These are phyloP conservation scores for Prunus salicina DNA, from an alignment of 306 rosid species.

Conservation along the genomic window DNA sequence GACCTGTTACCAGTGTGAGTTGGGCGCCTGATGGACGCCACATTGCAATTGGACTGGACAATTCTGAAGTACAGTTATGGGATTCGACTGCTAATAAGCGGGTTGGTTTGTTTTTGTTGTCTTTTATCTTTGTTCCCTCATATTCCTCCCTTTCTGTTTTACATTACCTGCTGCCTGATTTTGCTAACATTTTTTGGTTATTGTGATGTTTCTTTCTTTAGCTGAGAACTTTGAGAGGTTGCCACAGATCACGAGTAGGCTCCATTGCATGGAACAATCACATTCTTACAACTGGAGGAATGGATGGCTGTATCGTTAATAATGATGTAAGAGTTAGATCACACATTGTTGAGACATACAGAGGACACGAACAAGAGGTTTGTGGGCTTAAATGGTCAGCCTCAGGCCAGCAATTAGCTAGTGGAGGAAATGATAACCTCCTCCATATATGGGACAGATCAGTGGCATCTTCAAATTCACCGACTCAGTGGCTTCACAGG, in stretches of 20 bases:
- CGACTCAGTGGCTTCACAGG: slow-evolving; percentile 74
- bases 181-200: slow-evolving; percentile 1
- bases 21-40: slow-evolving; percentile 87
- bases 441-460: slow-evolving; percentile 75
- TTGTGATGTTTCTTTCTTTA: slow-evolving; percentile 24
- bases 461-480: slow-evolving; percentile 47
- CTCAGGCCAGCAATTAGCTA: slow-evolving; percentile 69
- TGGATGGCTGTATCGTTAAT: slow-evolving; percentile 65
- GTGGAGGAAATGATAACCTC: slow-evolving; percentile 78
- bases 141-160: neutral
- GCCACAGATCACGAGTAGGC: slow-evolving; percentile 62
- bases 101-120: slow-evolving; percentile 31
- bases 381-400: slow-evolving; percentile 83
- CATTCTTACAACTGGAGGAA: slow-evolving; percentile 72
- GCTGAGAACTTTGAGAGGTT: slow-evolving; percentile 60
- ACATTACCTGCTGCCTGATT: neutral
- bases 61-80: slow-evolving; percentile 73
- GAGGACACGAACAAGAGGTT: slow-evolving; percentile 70
- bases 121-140: neutral
- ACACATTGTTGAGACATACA: slow-evolving; percentile 65
- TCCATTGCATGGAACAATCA: slow-evolving; percentile 77
- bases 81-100: slow-evolving; percentile 45
- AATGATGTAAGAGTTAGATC: slow-evolving; percentile 73
- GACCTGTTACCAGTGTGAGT: slow-evolving; percentile 64
- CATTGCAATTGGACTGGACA: slow-evolving; percentile 67